Evolutionary conservation across 495 filamentous ascomycete genomes (phyloP), one percentile per base, ranked within the genome.

Genomic region (Podospora didyma): DNA sequence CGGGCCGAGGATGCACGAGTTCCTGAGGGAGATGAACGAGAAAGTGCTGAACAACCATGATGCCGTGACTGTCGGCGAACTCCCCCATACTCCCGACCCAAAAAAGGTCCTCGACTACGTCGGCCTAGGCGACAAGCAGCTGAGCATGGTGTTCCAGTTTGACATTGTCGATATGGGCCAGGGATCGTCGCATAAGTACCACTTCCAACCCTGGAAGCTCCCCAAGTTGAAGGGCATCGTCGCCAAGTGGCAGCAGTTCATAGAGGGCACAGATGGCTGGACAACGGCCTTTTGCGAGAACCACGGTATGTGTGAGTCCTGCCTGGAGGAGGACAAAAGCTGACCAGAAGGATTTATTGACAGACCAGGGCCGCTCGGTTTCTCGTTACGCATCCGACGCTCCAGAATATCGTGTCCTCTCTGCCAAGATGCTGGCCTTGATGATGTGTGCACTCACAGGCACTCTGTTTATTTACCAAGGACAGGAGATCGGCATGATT

Each of bases 81-180:
- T 89, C 64, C 86, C 86, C 0, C 83, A 83, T 62, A 82, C 84
- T 14, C 79, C 82, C 3, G 76, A 84, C 54, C 67, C 70, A 5
- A 68, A 78, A 31, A 79, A 88, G 60, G 82, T 89, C 1, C 73
- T 89, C 24, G 73, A 77, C 14, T 81, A 80, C 31, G 81, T 90
- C 22, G 74, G 79, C 3, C 73, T 75, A 10, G 77, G 79, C 44
- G 80, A 84, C 31, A 72, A 76, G 47, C 84, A 90, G 63, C 74
- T 90, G 44, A 83, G 83, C 71, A 91, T 91, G 88, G 80, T 89
- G 26, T 90, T 91, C 72, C 82, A 88, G 59, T 89, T 89, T 58
- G 87, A 89, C 58, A 75, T 78, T 47, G 80, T 83, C 14, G 81
- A 14, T 14, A 10, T 42, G 14, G 39, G 39, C 14, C 54, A 68